Evolutionary conservation across 306 rosid genomes (phyloP).

Genomic region (Betula pendula): DNA sequence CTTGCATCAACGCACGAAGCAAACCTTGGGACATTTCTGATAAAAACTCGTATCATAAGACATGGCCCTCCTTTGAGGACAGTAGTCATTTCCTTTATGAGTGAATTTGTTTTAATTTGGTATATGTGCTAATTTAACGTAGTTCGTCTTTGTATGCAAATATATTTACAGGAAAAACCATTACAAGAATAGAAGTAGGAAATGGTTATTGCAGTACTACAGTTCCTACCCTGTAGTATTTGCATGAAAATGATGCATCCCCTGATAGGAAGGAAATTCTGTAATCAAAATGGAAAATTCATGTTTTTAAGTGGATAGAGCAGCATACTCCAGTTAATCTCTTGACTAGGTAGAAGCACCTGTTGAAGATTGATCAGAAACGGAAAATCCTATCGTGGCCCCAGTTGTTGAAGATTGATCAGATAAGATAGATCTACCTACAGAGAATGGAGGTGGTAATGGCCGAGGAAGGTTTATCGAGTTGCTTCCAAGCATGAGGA

Average conservation of each 20-base stretch:
- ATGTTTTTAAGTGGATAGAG: neutral
- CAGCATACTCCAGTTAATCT: neutral
- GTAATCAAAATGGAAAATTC: neutral
- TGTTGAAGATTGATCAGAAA: neutral
- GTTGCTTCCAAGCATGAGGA: slow-evolving; percentile 32
- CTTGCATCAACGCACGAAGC: neutral
- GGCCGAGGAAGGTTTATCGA: slow-evolving; percentile 21
- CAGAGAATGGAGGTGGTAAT: slow-evolving; percentile 31
- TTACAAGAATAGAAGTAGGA: neutral
- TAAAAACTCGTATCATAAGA: neutral
- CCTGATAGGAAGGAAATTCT: neutral
- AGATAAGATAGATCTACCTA: neutral
- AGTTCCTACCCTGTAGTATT: neutral
- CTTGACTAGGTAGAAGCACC: neutral
- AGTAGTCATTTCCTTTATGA: neutral
- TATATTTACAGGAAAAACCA: neutral
- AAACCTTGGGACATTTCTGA: neutral
- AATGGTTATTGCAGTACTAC: neutral
- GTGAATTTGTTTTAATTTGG: neutral
- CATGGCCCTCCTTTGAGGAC: neutral
- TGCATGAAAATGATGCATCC: neutral
- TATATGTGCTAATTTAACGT: neutral
- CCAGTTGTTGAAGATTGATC: neutral
- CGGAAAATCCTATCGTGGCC: neutral
- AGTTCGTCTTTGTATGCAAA: neutral